Base-by-base conservation (phyloP, 1,284 basidiomycete species). In the Phlebopus sp. region DNA sequence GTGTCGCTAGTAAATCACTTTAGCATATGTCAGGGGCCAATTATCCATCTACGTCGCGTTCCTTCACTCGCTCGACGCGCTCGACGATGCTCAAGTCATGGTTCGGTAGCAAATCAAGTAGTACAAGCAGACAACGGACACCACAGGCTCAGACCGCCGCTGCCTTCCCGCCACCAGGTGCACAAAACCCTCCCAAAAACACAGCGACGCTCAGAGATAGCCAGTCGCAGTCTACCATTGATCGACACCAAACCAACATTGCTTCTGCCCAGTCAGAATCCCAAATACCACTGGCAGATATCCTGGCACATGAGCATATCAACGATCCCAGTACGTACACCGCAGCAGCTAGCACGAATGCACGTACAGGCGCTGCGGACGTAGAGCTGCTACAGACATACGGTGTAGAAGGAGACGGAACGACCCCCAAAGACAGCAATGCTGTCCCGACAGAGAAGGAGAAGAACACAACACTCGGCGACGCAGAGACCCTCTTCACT, bases 401-500 rank as follows among this genome's bases (percentile, higher is more conserved):
- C 29, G 46, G 45, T 8, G 43, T 29, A 50, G 15, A 2, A 19
- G 47, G 18, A 49, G 48, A 39, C 37, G 46, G 23, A 47, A 46
- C 18, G 40, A 36, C 25, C 43, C 37, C 5, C 27, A 35, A 11
- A 27, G 44, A 29, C 46, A 38, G 10, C 47, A 30, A 23, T 42
- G 37, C 30, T 38, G 37, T 35, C 2, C 30, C 37, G 49, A 30
- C 29, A 34, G 37, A 36, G 31, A 38, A 47, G 38, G 36, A 44
- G 11, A 47, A 32, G 43, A 17, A 21, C 38, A 48, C 36, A 49
- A 56, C 27, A 41, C 51, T 14, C 8, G 21, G 32, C 10, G 32
- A 31, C 46, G 23, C 34, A 5, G 18, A 39, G 23, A 15, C 43
- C 13, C 57, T 76, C 43, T 69, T 71, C 44, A 82, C 79, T 2